These are phyloP conservation scores for Tolypocladium guangdongense DNA, from an alignment of 2,329 filamentous ascomycete genomes.

Conservation along the genomic window DNA sequence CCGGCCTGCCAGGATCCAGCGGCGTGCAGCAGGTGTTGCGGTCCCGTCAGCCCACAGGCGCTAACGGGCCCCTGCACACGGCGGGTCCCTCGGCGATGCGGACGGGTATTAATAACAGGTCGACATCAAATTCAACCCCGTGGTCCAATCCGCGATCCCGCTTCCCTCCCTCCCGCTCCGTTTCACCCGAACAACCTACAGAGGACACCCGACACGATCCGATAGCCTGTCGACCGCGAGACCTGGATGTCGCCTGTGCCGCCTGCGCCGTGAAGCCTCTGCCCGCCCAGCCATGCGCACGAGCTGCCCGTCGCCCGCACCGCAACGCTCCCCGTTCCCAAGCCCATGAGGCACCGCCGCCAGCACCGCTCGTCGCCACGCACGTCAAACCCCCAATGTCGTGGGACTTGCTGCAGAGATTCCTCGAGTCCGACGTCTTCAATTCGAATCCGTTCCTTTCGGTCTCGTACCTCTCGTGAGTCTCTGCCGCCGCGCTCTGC, in stretches of 20 bases:
- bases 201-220: background rate
- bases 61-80: background rate
- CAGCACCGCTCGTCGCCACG: slow-evolving; percentile 4
- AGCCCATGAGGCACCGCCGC: slow-evolving; percentile 11
- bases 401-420: slow-evolving; percentile 82
- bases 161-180: background rate
- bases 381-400: slow-evolving; percentile 40
- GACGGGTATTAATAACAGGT: background rate
- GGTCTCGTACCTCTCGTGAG: slow-evolving; percentile 81
- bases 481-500: slow-evolving; percentile 9
- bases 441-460: slow-evolving; percentile 83
- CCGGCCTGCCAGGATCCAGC: background rate
- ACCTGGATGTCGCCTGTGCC: background rate
- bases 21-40: background rate
- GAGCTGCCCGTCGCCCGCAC: slow-evolving; percentile 6
- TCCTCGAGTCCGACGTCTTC: slow-evolving; percentile 90
- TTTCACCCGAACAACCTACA: background rate
- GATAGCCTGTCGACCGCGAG: background rate
- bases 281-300: slow-evolving; percentile 11
- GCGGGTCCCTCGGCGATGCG: background rate
- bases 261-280: background rate
- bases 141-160: background rate
- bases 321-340: slow-evolving; percentile 2
- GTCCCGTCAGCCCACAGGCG: background rate
- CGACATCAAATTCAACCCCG: background rate